Evolutionary conservation across 768 basidiomycete species (phyloP).

Genomic region (Rhodotorula diobovata): DNA sequence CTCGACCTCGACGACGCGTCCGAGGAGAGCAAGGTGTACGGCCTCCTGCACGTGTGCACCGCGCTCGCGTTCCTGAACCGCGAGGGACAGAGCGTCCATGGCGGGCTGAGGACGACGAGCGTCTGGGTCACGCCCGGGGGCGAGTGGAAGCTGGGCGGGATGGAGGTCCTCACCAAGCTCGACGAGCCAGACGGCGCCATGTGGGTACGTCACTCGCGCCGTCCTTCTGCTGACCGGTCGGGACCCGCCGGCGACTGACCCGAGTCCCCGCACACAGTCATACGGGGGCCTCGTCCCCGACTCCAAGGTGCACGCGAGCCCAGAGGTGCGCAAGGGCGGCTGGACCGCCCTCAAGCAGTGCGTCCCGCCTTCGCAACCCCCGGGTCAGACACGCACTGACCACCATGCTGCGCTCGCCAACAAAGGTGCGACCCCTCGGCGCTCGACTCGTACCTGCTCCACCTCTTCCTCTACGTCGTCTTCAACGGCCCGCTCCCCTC

Average conservation of each 20-base stretch:
- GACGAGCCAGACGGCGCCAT: slow-evolving; percentile 71
- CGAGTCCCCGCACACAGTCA: slow-evolving; percentile 51
- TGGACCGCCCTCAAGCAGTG: slow-evolving; percentile 82
- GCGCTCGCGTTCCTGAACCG: slow-evolving; percentile 88
- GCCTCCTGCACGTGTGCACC: slow-evolving; percentile 54
- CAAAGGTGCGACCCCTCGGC: slow-evolving; percentile 59
- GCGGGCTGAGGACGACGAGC: slow-evolving; percentile 65
- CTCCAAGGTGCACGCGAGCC: slow-evolving; percentile 61
- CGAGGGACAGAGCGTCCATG: slow-evolving; percentile 73
- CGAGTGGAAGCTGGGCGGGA: slow-evolving; percentile 95
- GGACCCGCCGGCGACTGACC: neutral
- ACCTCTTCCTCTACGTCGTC: slow-evolving; percentile 73
- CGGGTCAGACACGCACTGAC: no score
- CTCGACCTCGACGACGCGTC: slow-evolving; percentile 54
- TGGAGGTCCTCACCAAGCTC: slow-evolving; percentile 79
- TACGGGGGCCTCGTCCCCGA: slow-evolving; percentile 64
- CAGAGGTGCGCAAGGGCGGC: slow-evolving; percentile 82
- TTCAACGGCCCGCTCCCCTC: slow-evolving; percentile 74
- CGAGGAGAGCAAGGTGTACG: slow-evolving; percentile 78
- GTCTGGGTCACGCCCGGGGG: slow-evolving; percentile 88
- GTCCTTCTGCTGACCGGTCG: neutral
- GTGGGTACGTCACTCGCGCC: slow-evolving; percentile 54
- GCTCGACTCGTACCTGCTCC: slow-evolving; percentile 81
- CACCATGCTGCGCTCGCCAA: no score
- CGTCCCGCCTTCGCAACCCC: slow-evolving; percentile 40